Conservation (phyloP, 2,329 filamentous ascomycete species). For the Apiospora aurea region DNA sequence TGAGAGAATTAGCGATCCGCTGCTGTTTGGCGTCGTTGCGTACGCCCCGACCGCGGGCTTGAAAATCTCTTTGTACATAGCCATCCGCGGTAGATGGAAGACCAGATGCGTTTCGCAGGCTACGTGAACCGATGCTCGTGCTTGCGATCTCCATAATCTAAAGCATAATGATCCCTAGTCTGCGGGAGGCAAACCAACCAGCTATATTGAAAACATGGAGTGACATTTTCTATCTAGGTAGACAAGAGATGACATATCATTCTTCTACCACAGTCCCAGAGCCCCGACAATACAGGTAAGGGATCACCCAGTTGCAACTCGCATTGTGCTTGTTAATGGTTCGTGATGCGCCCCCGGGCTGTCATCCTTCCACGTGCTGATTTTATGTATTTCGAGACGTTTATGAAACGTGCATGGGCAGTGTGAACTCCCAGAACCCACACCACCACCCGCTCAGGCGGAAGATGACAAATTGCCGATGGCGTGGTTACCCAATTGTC, state of each 20-base stretch:
- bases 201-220: not conserved
- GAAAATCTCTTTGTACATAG: constrained; percentile 24
- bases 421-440: constrained; percentile 2
- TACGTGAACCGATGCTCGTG: not conserved
- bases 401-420: constrained; percentile 16
- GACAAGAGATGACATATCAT: not conserved
- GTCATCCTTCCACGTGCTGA: not conserved
- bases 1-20: constrained; percentile 26
- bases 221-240: not conserved
- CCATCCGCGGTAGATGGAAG: constrained; percentile 20
- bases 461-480: constrained; percentile 3
- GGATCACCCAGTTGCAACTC: not conserved
- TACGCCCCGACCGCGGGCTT: not conserved
- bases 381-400: constrained; percentile 17
- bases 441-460: not conserved
- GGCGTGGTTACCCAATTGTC: not conserved
- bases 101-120: constrained; percentile 4
- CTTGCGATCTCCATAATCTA: constrained; percentile 19
- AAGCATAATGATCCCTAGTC: constrained; percentile 23
- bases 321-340: constrained; percentile 5
- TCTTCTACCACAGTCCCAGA: not conserved
- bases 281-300: not conserved
- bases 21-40: constrained; percentile 17
- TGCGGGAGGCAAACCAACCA: constrained; percentile 2
- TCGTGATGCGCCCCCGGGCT: not conserved